Conservation (phyloP, 495 filamentous ascomycete species). For the Neurospora africana region DNA sequence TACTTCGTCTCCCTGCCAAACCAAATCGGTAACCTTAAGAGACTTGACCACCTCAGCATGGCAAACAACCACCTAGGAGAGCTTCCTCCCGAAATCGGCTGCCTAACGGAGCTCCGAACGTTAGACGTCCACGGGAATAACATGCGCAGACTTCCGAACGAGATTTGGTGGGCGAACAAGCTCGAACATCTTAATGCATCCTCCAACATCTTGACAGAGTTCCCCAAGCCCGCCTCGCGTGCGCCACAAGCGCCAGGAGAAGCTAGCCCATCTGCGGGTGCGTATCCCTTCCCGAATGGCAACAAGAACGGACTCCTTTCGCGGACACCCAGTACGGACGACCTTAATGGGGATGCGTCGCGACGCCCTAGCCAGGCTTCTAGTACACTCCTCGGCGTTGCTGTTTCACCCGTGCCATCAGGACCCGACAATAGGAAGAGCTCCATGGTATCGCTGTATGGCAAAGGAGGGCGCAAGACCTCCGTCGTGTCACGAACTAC, state of each 20-base stretch:
- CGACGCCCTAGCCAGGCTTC: slow-evolving; percentile 82
- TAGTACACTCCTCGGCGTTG: slow-evolving; percentile 59
- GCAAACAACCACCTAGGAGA: slow-evolving; percentile 78
- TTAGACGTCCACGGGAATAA: slow-evolving; percentile 90
- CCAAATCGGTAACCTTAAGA: slow-evolving; percentile 72
- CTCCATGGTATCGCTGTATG: slow-evolving; percentile 71
- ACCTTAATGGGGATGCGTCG: slow-evolving; percentile 60
- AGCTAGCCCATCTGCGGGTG: slow-evolving; percentile 9
- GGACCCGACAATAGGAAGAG: slow-evolving; percentile 54
- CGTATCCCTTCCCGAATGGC: slow-evolving; percentile 17
- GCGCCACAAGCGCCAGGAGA: slow-evolving; percentile 48
- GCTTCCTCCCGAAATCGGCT: slow-evolving; percentile 76
- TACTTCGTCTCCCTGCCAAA: slow-evolving; percentile 82
- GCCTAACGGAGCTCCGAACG: slow-evolving; percentile 68
- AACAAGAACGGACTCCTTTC: slow-evolving; percentile 40
- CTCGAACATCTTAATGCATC: slow-evolving; percentile 90
- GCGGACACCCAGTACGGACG: slow-evolving; percentile 62
- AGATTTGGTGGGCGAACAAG: slow-evolving; percentile 84
- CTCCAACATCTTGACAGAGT: slow-evolving; percentile 79
- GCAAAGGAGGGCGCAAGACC: slow-evolving; percentile 66
- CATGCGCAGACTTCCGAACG: slow-evolving; percentile 72
- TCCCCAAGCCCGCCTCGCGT: slow-evolving; percentile 70
- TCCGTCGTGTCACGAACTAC: slow-evolving; percentile 65
- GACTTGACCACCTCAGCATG: slow-evolving; percentile 85
- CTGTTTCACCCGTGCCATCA: slow-evolving; percentile 54